A percentile compares a stretch with the other conserved stretches of the same genome.
These are phyloP conservation scores for Aspergillus nidulans DNA, from an alignment of 495 filamentous ascomycete species.

Conservation along the genomic window DNA sequence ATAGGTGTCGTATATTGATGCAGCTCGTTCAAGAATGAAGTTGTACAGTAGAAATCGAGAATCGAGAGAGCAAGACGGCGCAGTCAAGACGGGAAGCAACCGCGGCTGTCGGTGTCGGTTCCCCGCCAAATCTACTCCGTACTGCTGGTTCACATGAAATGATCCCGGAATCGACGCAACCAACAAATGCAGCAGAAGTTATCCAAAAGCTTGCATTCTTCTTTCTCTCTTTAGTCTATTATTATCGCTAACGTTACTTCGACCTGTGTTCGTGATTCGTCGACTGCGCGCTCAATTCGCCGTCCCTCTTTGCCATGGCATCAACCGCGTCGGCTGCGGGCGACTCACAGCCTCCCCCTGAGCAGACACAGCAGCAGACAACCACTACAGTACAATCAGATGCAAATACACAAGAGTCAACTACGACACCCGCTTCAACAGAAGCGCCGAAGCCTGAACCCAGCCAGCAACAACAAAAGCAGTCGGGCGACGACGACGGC, in stretches of 20 bases:
- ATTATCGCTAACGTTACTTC: neutral
- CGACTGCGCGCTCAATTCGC: neutral
- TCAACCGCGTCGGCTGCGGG: constrained; percentile 8
- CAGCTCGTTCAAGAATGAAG: neutral
- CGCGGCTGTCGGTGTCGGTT: constrained; percentile 7
- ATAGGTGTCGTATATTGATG: neutral
- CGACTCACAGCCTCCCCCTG: constrained; percentile 6
- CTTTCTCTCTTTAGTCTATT: neutral
- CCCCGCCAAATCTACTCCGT: constrained; percentile 5
- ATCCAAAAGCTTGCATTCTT: neutral
- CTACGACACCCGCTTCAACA: constrained; percentile 6
- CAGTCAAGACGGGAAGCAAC: neutral
- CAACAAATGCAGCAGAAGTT: neutral
- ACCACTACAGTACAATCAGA: constrained; percentile 1
- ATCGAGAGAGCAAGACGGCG: neutral
- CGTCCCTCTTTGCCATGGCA: constrained; percentile 9
- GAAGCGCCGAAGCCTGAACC: neutral
- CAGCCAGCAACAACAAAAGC: neutral
- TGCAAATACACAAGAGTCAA: neutral
- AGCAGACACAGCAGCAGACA: constrained; percentile 2
- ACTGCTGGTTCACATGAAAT: constrained; percentile 11
- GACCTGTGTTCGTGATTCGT: neutral
- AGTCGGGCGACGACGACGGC: constrained; percentile 19
- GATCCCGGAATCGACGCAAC: neutral
- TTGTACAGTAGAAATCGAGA: neutral